Percentiles rank a stretch among this genome's conserved stretches.
Conservation (phyloP, 106 monocot species). For the Acorus calamus region DNA sequence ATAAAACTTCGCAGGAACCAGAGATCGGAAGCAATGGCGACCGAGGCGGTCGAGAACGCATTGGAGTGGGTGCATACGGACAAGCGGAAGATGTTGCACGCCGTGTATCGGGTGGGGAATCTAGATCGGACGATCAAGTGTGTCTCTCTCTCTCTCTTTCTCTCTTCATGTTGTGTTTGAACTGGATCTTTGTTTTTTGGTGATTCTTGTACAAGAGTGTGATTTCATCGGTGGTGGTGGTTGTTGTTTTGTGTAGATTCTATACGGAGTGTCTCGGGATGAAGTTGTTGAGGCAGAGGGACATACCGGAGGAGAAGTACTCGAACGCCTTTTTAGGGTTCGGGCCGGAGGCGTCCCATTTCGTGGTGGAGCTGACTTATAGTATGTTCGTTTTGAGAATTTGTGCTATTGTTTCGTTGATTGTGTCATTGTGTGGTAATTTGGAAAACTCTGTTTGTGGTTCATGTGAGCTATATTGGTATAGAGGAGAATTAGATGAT, state of each 20-base stretch:
- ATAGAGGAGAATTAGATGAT: too few species aligned
- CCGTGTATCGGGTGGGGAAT: conserved; percentile 76
- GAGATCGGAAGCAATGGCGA: too few species aligned
- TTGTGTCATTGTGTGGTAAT: too few species aligned
- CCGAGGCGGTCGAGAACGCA: conserved; percentile 11
- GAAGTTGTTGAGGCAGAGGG: conserved; percentile 70
- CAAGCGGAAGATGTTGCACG: conserved; percentile 51
- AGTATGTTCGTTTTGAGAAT: conserved; percentile 29
- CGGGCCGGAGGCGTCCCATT: conserved; percentile 64
- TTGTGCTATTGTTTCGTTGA: too few species aligned
- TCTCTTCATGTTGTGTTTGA: not conserved
- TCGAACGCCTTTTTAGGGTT: conserved; percentile 74
- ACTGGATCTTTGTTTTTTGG: not conserved
- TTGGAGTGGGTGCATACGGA: conserved; percentile 58
- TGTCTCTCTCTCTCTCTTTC: not conserved
- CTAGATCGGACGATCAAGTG: conserved; percentile 70
- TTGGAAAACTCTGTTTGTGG: too few species aligned
- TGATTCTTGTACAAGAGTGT: not conserved
- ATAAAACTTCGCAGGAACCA: too few species aligned
- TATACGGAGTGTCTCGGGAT: conserved; percentile 82
- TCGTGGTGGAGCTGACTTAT: conserved; percentile 84
- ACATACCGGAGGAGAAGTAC: conserved; percentile 73
- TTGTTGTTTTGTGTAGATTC: conserved; percentile 20
- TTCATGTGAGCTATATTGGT: too few species aligned
- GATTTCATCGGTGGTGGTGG: not conserved